Percentiles rank a stretch among this genome's conserved stretches.
Evolutionary conservation across 2,329 filamentous ascomycete genomes (phyloP).

Genomic region (Zasmidium angulare): DNA sequence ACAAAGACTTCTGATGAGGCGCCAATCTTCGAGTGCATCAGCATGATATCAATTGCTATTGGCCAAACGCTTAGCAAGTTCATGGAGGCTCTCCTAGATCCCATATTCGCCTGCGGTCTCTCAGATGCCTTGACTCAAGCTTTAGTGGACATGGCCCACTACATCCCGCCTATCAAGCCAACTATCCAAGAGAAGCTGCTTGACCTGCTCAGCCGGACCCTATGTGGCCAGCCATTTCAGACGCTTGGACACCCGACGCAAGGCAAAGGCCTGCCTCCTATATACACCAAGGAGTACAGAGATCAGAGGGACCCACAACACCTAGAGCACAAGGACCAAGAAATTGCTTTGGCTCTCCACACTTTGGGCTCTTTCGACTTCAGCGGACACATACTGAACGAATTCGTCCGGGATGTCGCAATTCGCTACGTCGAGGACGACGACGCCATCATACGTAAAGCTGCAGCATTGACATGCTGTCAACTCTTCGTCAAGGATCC

Average conservation of each 20-base stretch:
- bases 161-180: conserved; percentile 90
- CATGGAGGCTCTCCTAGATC: conserved; percentile 91
- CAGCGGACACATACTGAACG: conserved; percentile 85
- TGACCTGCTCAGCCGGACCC: conserved; percentile 90
- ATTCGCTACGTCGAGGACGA: conserved; percentile 98
- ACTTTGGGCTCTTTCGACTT: conserved; percentile 99
- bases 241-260: conserved; percentile 89
- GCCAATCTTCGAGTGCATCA: conserved; percentile 96
- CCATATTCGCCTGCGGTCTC: conserved; percentile 94
- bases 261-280: conserved; percentile 74
- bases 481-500: conserved; percentile 96
- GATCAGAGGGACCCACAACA: conserved; percentile 81
- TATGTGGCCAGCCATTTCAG: conserved; percentile 89
- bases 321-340: conserved; percentile 76
- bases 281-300: conserved; percentile 65
- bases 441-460: conserved; percentile 87
- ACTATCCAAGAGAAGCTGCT: conserved; percentile 91
- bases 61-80: conserved; percentile 97
- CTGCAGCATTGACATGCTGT: conserved; percentile 93
- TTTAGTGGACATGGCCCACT: conserved; percentile 97
- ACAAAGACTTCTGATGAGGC: conserved; percentile 61
- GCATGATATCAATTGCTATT: conserved; percentile 90
- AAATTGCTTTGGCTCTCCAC: conserved; percentile 89
- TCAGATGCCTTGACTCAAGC: conserved; percentile 93
- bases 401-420: conserved; percentile 96